Percentiles rank a stretch among this genome's conserved stretches.
phyloP scores from a whole-genome alignment of 139 green algal genomes.

The Pseudopediastrum boryanum region DNA sequence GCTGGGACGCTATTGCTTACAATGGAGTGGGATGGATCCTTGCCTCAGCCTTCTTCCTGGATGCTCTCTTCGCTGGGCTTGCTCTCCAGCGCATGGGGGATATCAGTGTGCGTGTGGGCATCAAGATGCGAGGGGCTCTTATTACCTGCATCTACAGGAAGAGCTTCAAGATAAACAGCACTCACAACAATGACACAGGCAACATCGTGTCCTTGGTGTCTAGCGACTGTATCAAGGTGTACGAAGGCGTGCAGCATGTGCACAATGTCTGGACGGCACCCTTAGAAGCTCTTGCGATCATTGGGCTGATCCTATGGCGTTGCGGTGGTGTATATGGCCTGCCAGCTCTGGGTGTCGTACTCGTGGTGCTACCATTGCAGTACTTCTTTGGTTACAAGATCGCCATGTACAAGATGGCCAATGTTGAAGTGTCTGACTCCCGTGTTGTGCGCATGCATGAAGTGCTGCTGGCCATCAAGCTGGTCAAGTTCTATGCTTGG shows the following conservation, averaged over 20 bases:
- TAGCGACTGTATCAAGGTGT: slow-evolving; percentile 73
- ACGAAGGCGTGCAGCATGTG: slow-evolving; percentile 64
- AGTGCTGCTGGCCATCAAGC: slow-evolving; percentile 64
- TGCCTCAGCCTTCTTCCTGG: slow-evolving; percentile 60
- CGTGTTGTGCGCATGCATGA: slow-evolving; percentile 64
- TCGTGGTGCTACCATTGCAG: slow-evolving; percentile 46
- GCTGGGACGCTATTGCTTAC: slow-evolving; percentile 30
- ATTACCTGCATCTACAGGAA: slow-evolving; percentile 62
- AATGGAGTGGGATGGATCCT: slow-evolving; percentile 67
- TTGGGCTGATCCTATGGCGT: slow-evolving; percentile 62
- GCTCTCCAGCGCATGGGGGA: slow-evolving; percentile 71
- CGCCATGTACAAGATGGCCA: slow-evolving; percentile 63
- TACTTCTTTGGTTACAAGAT: slow-evolving; percentile 70
- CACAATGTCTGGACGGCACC: slow-evolving; percentile 76
- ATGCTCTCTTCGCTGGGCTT: slow-evolving; percentile 61
- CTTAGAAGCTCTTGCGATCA: slow-evolving; percentile 63
- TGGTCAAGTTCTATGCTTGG: slow-evolving; percentile 74
- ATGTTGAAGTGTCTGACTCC: slow-evolving; percentile 56
- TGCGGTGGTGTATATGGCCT: slow-evolving; percentile 61
- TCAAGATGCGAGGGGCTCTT: slow-evolving; percentile 48
- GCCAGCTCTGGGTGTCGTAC: slow-evolving; percentile 56
- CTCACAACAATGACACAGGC: slow-evolving; percentile 25
- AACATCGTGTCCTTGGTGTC: slow-evolving; percentile 68
- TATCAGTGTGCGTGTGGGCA: slow-evolving; percentile 52
- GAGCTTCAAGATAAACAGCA: slow-evolving; percentile 46